Evolutionary conservation across 495 filamentous ascomycete species (phyloP), one percentile per base, ranked within the genome.

Genomic region (Hypomontagnella submonticulosa): DNA sequence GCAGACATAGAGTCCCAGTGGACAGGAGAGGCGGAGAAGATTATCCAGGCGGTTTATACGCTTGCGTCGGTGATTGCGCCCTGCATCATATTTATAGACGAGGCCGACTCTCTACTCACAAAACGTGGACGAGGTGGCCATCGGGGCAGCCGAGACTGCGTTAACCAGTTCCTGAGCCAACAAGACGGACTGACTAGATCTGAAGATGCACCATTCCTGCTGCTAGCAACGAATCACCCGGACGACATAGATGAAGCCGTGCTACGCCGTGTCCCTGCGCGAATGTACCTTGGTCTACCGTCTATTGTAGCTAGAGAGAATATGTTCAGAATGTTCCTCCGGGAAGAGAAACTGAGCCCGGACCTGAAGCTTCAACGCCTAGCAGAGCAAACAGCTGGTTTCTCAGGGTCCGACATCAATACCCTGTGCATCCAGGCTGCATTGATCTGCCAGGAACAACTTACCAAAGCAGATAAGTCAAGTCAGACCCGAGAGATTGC

Each of bases 31-130:
- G 32, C 42, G 0, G 57, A 71, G 38, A 73, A 73, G 38, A 4
- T 34, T 4, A 67, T 73, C 19, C 56, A 57, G 36, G 68, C 36
- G 2, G 38, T 66, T 7, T 73, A 71, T 41, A 49, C 32, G 20
- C 36, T 73, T 7, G 52, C 51, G 0, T 42, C 51, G 8, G 71
- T 59, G 48, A 13, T 73, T 5, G 33, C 43, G 4, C 70, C 70
- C 4, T 36, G 50, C 23, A 43, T 72, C 20, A 30, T 73, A 18
- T 73, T 73, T 54, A 71, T 73, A 30, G 70, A 73, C 50, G 69
- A 73, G 36, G 69, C 53, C 0, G 70, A 73, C 20, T 20, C 63
- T 9, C 20, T 73, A 11, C 71, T 71, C 36, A 40, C 46, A 11
- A 38, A 48, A 12, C 54, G 61, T 6, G 16, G 8, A 10, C 23